These are phyloP conservation scores for Arthrobotrys iridis DNA, from an alignment of 2,329 filamentous ascomycete genomes.

Conservation along the genomic window DNA sequence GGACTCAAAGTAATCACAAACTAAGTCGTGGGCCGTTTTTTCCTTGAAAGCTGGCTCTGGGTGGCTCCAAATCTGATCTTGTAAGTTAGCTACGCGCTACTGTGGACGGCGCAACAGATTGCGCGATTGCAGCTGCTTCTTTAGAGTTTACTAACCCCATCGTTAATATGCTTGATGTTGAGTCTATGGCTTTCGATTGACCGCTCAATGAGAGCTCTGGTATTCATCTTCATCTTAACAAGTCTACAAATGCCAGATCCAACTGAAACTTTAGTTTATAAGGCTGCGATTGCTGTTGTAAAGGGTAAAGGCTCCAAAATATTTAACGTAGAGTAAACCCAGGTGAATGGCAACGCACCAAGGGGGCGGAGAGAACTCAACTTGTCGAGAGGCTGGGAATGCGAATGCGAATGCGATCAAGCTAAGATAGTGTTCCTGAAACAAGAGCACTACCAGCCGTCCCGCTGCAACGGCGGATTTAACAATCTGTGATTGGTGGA, in stretches of 20 bases:
- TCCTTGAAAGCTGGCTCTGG: slow-evolving; percentile 66
- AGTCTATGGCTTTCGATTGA: slow-evolving; percentile 1
- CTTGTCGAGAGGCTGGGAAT: not conserved
- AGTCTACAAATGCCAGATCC: too few relatives aligned
- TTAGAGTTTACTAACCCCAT: not conserved
- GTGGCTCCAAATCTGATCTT: slow-evolving; percentile 65
- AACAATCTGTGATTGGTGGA: too few relatives aligned
- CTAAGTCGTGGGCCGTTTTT: slow-evolving; percentile 65
- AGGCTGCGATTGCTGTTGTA: too few relatives aligned
- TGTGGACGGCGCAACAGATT: not conserved
- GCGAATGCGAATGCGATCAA: not conserved
- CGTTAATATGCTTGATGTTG: slow-evolving; percentile 18
- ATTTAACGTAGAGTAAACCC: too few relatives aligned
- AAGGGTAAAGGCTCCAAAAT: too few relatives aligned
- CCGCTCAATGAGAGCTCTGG: not conserved
- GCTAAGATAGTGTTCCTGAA: too few relatives aligned
- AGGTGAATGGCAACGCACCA: not conserved
- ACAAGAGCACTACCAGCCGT: too few relatives aligned
- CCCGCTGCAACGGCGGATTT: too few relatives aligned
- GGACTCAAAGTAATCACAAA: slow-evolving; percentile 64
- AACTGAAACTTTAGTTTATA: too few relatives aligned
- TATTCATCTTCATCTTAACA: slow-evolving; percentile 17
- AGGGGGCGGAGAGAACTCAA: too few relatives aligned
- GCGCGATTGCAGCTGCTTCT: not conserved
- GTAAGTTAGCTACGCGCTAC: not conserved